Base-by-base conservation (phyloP, 208 protist species). In the Jaenimonas drosophilae region DNA sequence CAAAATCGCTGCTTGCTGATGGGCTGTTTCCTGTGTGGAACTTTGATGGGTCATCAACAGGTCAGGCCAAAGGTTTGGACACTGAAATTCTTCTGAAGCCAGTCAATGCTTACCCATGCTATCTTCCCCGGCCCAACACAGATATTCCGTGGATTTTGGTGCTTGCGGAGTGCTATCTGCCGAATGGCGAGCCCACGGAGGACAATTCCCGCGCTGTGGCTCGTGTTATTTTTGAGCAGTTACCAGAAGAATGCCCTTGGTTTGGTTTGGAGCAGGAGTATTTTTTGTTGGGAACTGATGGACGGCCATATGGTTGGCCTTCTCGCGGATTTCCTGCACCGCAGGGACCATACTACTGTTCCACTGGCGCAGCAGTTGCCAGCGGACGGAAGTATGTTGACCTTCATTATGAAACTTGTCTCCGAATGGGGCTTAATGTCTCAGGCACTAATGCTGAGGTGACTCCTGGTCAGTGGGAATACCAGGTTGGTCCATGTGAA, bases 311-410 rank as follows among this genome's bases (percentile, higher is more conserved):
- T 52, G 87, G 91, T 11, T 97, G 86, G 88, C 91, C 91, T 2
- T 52, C 70, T 31, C 60, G 66, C 52, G 95, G 95, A 5, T 97
- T 89, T 59, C 94, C 96, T 12, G 79, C 61, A 3, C 91, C 96
- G 11, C 96, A 99, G 70, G 97, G 97, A 16, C 91, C 94, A 11
- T 99, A 98, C 74, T 99, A 99, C 78, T 99, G 97, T 69, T 58
- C 61, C 41, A 82, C 68, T 6, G 95, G 95, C 27, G 57, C 76
- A 4, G 17, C 19, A 6, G 59, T 69, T 32, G 69, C 78, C 23
- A 96, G 73, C 64, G 96, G 96, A 16, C 77, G 95, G 28, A 69
- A 88, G 44, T 80, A 95, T 59, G 62, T 80, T 44, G 76, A 88
- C 41, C 54, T 62, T 29, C 78, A 88, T 49, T 89, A 89, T 55